These are phyloP conservation scores for Ascochyta fabae DNA, from an alignment of 2,329 filamentous ascomycete species.

Conservation along the genomic window DNA sequence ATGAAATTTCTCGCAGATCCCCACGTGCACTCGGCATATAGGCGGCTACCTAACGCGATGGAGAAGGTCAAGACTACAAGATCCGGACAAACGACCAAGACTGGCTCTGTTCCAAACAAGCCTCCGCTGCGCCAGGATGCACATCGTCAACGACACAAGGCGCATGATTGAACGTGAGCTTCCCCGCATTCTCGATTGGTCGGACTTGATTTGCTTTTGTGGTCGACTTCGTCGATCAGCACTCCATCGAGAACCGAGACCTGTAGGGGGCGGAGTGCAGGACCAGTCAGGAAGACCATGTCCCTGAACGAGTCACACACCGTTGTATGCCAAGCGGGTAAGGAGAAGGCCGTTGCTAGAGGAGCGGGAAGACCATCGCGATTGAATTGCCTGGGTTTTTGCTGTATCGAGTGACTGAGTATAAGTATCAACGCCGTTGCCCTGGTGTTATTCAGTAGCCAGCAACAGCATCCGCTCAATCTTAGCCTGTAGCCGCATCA, in stretches of 20 bases:
- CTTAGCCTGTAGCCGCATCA: neutral
- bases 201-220: neutral
- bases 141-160: constrained; percentile 3
- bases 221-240: constrained; percentile 9
- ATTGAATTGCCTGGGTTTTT: neutral
- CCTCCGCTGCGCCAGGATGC: constrained; percentile 20
- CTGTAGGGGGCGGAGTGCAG: constrained; percentile 1
- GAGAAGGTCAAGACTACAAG: constrained; percentile 30
- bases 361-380: neutral
- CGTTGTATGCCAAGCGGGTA: constrained; percentile 16
- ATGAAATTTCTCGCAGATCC: constrained; percentile 3
- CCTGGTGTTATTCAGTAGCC: neutral
- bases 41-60: constrained; percentile 25
- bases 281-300: constrained; percentile 11
- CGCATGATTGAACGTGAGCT: constrained; percentile 16
- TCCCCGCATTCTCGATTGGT: constrained; percentile 16
- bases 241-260: constrained; percentile 3
- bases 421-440: constrained; percentile 1
- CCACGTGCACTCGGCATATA: constrained; percentile 17
- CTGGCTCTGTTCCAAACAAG: constrained; percentile 15
- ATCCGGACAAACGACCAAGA: constrained; percentile 20
- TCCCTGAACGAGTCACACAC: constrained; percentile 12
- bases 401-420: neutral
- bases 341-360: neutral
- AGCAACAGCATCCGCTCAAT: neutral